Percentiles rank a stretch among this genome's conserved stretches.
These are phyloP conservation scores for Primulina eburnea DNA, from an alignment of 257 asterid genomes.

Conservation along the genomic window DNA sequence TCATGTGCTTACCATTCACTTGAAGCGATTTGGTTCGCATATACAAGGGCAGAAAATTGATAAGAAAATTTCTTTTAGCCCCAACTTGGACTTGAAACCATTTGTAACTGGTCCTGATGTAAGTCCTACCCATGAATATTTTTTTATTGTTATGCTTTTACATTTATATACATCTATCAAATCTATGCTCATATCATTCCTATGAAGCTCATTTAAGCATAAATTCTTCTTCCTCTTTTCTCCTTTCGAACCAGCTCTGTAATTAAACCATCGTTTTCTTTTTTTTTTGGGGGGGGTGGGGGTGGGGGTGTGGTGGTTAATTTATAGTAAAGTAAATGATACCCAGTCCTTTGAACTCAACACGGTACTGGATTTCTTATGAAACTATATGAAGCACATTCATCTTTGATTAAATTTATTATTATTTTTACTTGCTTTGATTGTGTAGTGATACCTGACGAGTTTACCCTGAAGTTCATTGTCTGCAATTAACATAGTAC, in stretches of 20 bases:
- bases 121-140: constrained; percentile 34
- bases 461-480: background rate
- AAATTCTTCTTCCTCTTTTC: background rate
- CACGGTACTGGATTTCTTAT: background rate
- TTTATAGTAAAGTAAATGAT: background rate
- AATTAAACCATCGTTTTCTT: too few relatives aligned
- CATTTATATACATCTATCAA: background rate
- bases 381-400: background rate
- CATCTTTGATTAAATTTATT: background rate
- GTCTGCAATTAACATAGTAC: background rate
- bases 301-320: background rate
- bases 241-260: background rate
- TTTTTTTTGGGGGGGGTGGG: too few relatives aligned
- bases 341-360: background rate
- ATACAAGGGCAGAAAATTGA: constrained; percentile 67
- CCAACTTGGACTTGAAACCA: constrained; percentile 78
- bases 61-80: constrained; percentile 55
- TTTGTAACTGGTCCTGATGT: constrained; percentile 81
- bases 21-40: constrained; percentile 80
- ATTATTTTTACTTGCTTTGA: background rate
- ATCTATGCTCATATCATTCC: constrained; percentile 1
- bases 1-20: constrained; percentile 80
- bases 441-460: background rate
- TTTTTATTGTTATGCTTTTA: background rate
- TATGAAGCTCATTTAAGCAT: too few relatives aligned